These are phyloP conservation scores for Candida fluviatilis DNA, from an alignment of 805 yeast species.

Conservation along the genomic window DNA sequence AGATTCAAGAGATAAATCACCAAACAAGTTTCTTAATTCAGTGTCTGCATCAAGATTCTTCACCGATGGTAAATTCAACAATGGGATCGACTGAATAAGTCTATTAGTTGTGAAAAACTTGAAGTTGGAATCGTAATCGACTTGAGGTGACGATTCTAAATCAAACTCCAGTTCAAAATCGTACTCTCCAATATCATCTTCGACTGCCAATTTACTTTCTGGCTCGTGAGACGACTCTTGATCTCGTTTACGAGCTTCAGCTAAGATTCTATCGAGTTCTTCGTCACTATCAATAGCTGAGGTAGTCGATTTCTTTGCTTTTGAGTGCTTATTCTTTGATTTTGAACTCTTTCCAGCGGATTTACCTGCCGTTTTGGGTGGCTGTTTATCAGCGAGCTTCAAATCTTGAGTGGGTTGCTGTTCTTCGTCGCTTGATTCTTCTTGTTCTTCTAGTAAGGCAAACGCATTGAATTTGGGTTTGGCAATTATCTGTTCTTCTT, in stretches of 20 bases:
- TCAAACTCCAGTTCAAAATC: slow-evolving; percentile 24
- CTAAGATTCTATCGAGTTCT: slow-evolving; percentile 54
- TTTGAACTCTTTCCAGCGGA: slow-evolving; percentile 10
- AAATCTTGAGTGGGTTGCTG: slow-evolving; percentile 1
- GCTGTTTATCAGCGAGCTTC: slow-evolving; percentile 7
- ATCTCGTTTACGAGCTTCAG: slow-evolving; percentile 33
- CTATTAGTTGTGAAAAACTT: slow-evolving; percentile 44
- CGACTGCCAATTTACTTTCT: slow-evolving; percentile 1
- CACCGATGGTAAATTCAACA: slow-evolving; percentile 41
- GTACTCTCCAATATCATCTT: slow-evolving; percentile 21
- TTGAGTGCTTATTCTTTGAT: slow-evolving; percentile 15
- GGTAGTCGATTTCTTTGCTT: slow-evolving; percentile 9
- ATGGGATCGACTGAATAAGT: slow-evolving; percentile 33
- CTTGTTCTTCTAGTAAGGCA: slow-evolving; percentile 35
- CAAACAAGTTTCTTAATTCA: slow-evolving; percentile 68
- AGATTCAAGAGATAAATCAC: slow-evolving; percentile 62
- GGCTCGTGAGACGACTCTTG: slow-evolving; percentile 3
- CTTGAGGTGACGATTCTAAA: slow-evolving; percentile 19
- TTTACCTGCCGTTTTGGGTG: slow-evolving; percentile 6
- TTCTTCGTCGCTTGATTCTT: slow-evolving; percentile 21
- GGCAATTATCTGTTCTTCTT: slow-evolving; percentile 12
- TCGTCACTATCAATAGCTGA: slow-evolving; percentile 43
- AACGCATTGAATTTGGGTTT: slow-evolving; percentile 38
- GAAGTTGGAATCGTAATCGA: slow-evolving; percentile 41
- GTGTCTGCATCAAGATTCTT: slow-evolving; percentile 70